phyloP scores from a whole-genome alignment of 2,329 filamentous ascomycete species.

The Neofusicoccum ribis region DNA sequence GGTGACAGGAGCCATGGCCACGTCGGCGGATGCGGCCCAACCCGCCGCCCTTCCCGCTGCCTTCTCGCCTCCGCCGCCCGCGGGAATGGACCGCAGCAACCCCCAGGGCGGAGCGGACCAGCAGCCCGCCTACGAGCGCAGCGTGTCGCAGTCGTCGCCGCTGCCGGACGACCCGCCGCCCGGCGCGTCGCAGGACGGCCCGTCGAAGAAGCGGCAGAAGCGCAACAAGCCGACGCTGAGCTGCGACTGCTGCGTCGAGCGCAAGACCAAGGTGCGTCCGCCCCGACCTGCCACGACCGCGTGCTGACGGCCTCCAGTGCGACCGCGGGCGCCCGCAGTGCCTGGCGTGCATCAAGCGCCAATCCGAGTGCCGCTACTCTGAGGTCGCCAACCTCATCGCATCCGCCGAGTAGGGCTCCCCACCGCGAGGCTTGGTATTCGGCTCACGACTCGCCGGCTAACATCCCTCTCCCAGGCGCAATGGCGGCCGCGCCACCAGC shows the following conservation, averaged over 20 bases:
- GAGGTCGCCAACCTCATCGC: constrained; percentile 71
- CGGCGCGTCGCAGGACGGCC: background rate
- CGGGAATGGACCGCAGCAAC: background rate
- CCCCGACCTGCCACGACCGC: background rate
- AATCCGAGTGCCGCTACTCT: constrained; percentile 74
- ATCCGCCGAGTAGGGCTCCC: constrained; percentile 58
- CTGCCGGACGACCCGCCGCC: background rate
- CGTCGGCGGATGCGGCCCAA: constrained; percentile 1
- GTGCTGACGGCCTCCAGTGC: constrained; percentile 53
- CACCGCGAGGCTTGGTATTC: constrained; percentile 1
- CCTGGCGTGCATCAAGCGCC: constrained; percentile 68
- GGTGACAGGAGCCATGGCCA: constrained; percentile 17
- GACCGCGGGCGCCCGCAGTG: constrained; percentile 66
- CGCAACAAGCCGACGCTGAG: constrained; percentile 81
- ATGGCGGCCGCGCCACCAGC: constrained; percentile 19
- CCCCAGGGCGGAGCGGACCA: background rate
- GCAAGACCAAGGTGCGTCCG: constrained; percentile 71
- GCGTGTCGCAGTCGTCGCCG: background rate
- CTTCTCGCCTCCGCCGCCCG: background rate
- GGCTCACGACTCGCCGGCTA: constrained; percentile 20
- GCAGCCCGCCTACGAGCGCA: background rate
- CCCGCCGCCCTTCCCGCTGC: constrained; percentile 3
- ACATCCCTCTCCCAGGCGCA: constrained; percentile 13
- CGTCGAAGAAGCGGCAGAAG: constrained; percentile 67
- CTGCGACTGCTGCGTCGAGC: constrained; percentile 76